Percentiles rank a stretch among this genome's conserved stretches.
These are phyloP conservation scores for Prinsepia uniflora DNA, from an alignment of 306 rosid genomes.

Conservation along the genomic window DNA sequence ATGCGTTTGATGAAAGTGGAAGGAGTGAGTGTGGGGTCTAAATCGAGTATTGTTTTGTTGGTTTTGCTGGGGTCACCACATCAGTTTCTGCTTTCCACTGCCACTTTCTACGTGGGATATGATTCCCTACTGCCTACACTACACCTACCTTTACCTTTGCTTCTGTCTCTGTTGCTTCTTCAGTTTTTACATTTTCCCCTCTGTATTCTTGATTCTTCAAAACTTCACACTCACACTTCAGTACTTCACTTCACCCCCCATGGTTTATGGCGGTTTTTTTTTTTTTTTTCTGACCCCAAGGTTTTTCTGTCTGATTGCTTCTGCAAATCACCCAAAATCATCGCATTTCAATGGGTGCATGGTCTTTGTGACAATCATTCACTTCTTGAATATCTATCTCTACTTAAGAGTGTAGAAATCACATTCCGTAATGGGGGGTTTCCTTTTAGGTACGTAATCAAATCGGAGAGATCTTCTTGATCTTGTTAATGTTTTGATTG, in stretches of 20 bases:
- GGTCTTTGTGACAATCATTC: not conserved
- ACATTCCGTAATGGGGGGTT: no score
- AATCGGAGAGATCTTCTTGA: no score
- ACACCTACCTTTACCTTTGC: no score
- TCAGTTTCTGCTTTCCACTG: no score
- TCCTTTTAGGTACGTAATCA: no score
- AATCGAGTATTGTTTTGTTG: not conserved
- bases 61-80: not conserved
- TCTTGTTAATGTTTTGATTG: no score
- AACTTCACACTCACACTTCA: no score
- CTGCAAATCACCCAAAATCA: not conserved
- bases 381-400: not conserved
- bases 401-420: no score
- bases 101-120: slow-evolving; percentile 32
- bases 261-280: slow-evolving; percentile 8
- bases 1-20: slow-evolving; percentile 13
- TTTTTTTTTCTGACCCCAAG: not conserved
- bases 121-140: slow-evolving; percentile 17
- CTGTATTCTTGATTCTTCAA: not conserved
- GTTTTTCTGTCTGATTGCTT: not conserved
- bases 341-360: not conserved
- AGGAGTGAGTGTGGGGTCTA: not conserved
- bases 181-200: no score
- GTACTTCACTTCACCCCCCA: slow-evolving; percentile 11
- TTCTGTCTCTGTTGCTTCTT: no score